A percentile compares a stretch with the other conserved stretches of the same genome.
Conservation (phyloP, 352 stramenopile species). For the Globisporangium irregulare region DNA sequence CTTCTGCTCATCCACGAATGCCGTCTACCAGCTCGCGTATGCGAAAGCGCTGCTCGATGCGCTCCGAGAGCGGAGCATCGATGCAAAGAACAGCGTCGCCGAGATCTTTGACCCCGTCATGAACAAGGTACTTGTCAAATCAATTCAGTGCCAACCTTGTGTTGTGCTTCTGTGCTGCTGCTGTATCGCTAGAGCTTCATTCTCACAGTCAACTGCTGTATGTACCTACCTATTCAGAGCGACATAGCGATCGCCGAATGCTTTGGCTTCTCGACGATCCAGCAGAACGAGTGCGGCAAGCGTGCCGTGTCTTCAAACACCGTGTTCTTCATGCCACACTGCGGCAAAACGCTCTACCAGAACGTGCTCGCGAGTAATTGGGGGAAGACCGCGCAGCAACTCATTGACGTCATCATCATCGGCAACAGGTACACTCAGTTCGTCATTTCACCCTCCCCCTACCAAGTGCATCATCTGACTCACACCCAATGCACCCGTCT, state of each 20-base stretch:
- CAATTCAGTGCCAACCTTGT: neutral
- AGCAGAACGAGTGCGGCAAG: conserved; percentile 60
- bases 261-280: conserved; percentile 45
- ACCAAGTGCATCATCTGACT: neutral
- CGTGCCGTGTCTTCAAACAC: conserved; percentile 39
- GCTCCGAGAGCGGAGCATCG: conserved; percentile 9
- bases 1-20: conserved; percentile 71
- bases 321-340: conserved; percentile 93
- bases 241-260: conserved; percentile 47
- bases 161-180: neutral
- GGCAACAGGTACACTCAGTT: conserved; percentile 69
- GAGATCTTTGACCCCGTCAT: conserved; percentile 82
- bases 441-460: neutral
- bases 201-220: neutral
- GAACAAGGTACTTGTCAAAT: conserved; percentile 42
- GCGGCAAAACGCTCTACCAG: conserved; percentile 81
- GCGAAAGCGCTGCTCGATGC: conserved; percentile 39
- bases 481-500: neutral
- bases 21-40: conserved; percentile 73
- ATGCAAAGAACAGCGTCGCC: neutral
- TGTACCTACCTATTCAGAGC: conserved; percentile 29
- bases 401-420: conserved; percentile 63
- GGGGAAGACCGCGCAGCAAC: conserved; percentile 15
- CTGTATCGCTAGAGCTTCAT: neutral
- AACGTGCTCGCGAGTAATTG: conserved; percentile 89